A percentile compares a stretch with the other conserved stretches of the same genome.
Evolutionary conservation across 2,329 filamentous ascomycete species (phyloP).

Genomic region (Rosellinia necatrix): DNA sequence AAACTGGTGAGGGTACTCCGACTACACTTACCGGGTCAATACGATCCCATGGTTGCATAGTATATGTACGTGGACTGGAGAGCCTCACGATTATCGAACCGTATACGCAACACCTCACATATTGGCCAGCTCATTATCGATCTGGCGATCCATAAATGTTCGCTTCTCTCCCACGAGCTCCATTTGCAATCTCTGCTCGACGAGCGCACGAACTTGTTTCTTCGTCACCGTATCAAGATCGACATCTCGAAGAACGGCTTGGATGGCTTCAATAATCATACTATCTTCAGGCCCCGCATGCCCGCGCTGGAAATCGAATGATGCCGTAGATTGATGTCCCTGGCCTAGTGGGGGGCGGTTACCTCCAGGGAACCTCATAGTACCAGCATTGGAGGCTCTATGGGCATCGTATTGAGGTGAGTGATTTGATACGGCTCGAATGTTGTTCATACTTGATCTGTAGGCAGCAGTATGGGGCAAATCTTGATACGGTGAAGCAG

Average conservation of each 20-base stretch:
- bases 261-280: constrained; percentile 83
- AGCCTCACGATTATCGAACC: not conserved
- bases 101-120: constrained; percentile 63
- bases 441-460: constrained; percentile 65
- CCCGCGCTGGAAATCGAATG: constrained; percentile 65
- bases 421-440: constrained; percentile 52
- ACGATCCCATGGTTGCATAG: not conserved
- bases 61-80: not conserved
- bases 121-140: constrained; percentile 89
- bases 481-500: constrained; percentile 64
- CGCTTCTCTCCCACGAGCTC: constrained; percentile 85
- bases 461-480: constrained; percentile 52
- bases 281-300: constrained; percentile 73
- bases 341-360: constrained; percentile 52
- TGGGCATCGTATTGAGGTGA: constrained; percentile 50
- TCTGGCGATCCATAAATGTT: constrained; percentile 88
- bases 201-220: constrained; percentile 90
- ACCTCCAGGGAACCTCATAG: constrained; percentile 55
- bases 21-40: not conserved
- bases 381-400: constrained; percentile 50
- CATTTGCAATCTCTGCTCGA: constrained; percentile 91
- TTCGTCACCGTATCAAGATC: constrained; percentile 98
- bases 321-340: constrained; percentile 55
- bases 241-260: constrained; percentile 80
- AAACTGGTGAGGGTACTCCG: not conserved